These are phyloP conservation scores for Chlamydomonas sphaeroides DNA, from an alignment of 139 green algal genomes.

Conservation along the genomic window DNA sequence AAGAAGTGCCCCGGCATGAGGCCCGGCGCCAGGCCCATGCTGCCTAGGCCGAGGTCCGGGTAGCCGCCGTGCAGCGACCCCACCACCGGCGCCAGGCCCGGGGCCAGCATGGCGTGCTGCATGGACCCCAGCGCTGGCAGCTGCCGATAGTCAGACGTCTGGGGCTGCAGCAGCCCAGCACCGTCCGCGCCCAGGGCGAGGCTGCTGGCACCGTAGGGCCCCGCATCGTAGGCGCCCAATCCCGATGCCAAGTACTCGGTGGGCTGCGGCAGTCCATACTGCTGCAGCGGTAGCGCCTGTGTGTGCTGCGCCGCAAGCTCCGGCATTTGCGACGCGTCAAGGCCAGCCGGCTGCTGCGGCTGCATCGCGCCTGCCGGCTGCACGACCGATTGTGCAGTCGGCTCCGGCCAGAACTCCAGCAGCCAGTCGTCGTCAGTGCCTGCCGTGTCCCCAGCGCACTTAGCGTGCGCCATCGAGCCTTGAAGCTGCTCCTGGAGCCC, in stretches of 20 bases:
- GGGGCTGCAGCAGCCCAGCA: slow-evolving; percentile 1
- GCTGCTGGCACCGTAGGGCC: too few relatives aligned
- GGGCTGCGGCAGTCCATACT: not conserved
- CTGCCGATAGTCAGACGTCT: too few relatives aligned
- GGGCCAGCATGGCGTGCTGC: too few relatives aligned
- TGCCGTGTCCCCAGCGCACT: not conserved
- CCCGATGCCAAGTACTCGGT: not conserved
- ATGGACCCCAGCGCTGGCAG: too few relatives aligned
- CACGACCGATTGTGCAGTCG: not conserved
- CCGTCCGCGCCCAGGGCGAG: not conserved
- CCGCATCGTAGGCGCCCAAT: not conserved
- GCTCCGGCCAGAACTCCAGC: slow-evolving; percentile 40
- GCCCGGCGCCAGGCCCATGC: slow-evolving; percentile 2
- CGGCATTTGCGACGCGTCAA: not conserved
- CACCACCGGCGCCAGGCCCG: too few relatives aligned
- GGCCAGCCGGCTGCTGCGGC: not conserved
- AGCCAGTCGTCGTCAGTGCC: slow-evolving; percentile 31
- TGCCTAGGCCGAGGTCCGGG: not conserved
- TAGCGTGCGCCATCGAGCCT: too few relatives aligned
- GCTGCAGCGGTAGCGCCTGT: not conserved
- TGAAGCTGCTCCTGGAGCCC: too few relatives aligned
- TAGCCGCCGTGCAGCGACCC: not conserved
- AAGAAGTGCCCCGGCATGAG: slow-evolving; percentile 16
- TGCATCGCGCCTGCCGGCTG: slow-evolving; percentile 1
- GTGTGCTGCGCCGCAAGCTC: not conserved